These are phyloP conservation scores for Fusarium armeniacum DNA, from an alignment of 2,329 filamentous ascomycete genomes.

Conservation along the genomic window DNA sequence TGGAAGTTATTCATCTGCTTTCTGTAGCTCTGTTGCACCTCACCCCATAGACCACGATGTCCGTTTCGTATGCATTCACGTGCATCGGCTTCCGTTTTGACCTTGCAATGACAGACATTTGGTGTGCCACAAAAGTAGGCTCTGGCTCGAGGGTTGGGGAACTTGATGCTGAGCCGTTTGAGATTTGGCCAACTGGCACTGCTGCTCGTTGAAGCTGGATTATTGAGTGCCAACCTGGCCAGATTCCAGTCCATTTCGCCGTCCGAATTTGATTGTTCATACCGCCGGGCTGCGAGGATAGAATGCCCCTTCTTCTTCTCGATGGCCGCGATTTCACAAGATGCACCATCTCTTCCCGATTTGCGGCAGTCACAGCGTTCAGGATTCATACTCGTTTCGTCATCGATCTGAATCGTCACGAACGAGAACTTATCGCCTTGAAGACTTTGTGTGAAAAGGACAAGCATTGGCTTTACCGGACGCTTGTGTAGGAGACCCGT, in stretches of 20 bases:
- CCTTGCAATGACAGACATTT: constrained; percentile 49
- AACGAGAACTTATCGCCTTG: constrained; percentile 46
- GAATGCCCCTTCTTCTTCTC: constrained; percentile 49
- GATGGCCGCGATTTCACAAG: constrained; percentile 46
- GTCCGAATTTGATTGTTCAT: constrained; percentile 39
- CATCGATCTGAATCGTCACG: constrained; percentile 53
- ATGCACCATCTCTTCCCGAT: constrained; percentile 46
- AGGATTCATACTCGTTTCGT: constrained; percentile 53
- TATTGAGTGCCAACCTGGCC: constrained; percentile 50
- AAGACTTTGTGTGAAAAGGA: constrained; percentile 52
- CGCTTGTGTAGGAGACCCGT: constrained; percentile 52
- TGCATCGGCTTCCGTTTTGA: constrained; percentile 44
- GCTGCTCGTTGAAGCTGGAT: constrained; percentile 43
- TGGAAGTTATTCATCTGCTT: constrained; percentile 45
- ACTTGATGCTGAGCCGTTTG: constrained; percentile 52
- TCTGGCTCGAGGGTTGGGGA: constrained; percentile 42
- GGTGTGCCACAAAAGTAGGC: constrained; percentile 51
- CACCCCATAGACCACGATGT: constrained; percentile 51
- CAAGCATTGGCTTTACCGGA: constrained; percentile 54
- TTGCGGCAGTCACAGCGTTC: constrained; percentile 55
- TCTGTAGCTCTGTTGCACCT: constrained; percentile 51
- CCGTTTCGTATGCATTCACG: constrained; percentile 45
- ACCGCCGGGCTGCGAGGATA: constrained; percentile 48
- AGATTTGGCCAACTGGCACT: constrained; percentile 47
- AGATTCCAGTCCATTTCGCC: constrained; percentile 51